Base-by-base conservation (phyloP, 1,284 basidiomycete species). In the Boletus calvinii region DNA sequence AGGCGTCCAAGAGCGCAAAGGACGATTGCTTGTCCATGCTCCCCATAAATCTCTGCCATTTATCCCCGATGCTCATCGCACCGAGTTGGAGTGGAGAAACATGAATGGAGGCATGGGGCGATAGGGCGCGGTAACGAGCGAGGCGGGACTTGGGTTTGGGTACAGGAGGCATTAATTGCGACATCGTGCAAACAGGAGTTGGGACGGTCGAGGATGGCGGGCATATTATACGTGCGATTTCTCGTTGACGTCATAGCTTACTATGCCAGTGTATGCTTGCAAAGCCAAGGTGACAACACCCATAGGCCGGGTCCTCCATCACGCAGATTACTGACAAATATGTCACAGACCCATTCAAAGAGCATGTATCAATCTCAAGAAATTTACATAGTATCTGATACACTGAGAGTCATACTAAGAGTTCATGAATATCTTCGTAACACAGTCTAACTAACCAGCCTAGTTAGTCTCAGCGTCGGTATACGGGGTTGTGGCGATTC, bases 21-120 rank as follows among this genome's bases (percentile, higher is more conserved):
- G 72, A 73, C 0, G 66, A 52, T n/a, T 76, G 65, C 59, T 77
- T 75, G 59, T 71, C 53, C 74, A 80, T 81, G 4, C 60, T 54
- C 2, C 77, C 77, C 61, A 73, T 59, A 3, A 54, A 49, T 3
- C 50, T 5, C 1, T 48, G 44, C 67, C 66, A 79, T 41, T 74
- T 67, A 54, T 79, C 74, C 6, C 80, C 80, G 45, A 83, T 72
- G 62, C 68, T 78, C 77, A 79, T 76, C 1, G 65, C 80, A 11
- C 82, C 82, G n/a, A 84, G 72, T 26, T 67, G 64, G 12, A 82
- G 60, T 0, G 80, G 80, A 0, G 77, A 79, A 26, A 80, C 76
- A 26, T 70, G 71, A 6, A 79, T 58, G 9, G 74, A 71, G 4
- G 72, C 72, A 48, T 65, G 59, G 7, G 73, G 71, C 0, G 55